Percentiles rank a stretch among this genome's conserved stretches.
Conservation (phyloP, 2,329 filamentous ascomycete genomes). For the Neobulgaria alba region DNA sequence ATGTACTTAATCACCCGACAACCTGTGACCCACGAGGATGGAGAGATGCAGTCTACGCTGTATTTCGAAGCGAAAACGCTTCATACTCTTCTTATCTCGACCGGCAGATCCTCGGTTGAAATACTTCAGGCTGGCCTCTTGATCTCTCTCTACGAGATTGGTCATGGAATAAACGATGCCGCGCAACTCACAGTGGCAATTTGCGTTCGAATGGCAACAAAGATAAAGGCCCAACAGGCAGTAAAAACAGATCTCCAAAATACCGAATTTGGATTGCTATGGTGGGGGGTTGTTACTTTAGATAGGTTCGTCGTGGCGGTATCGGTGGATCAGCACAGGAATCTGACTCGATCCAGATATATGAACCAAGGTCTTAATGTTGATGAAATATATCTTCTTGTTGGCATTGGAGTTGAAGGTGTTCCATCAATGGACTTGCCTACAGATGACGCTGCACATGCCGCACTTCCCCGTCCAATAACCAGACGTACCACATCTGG, state of each 20-base stretch:
- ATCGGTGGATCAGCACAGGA: neutral
- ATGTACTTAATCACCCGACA: conserved; percentile 14
- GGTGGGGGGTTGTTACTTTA: conserved; percentile 18
- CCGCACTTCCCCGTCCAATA: conserved; percentile 8
- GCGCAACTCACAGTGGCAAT: conserved; percentile 14
- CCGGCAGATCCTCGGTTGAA: conserved; percentile 13
- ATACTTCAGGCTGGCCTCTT: conserved; percentile 17
- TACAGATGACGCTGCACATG: conserved; percentile 12
- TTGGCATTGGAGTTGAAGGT: conserved; percentile 11
- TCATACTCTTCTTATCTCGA: conserved; percentile 9
- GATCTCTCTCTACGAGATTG: conserved; percentile 16
- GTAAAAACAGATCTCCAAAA: conserved; percentile 11
- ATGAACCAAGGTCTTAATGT: conserved; percentile 14
- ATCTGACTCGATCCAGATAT: conserved; percentile 9
- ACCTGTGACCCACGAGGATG: conserved; percentile 2
- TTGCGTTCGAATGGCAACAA: conserved; percentile 14
- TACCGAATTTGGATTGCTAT: conserved; percentile 16
- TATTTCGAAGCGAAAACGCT: conserved; percentile 17
- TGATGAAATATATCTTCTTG: conserved; percentile 15
- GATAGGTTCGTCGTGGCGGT: conserved; percentile 10
- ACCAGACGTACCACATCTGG: conserved; percentile 11
- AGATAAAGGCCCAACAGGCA: conserved; percentile 8
- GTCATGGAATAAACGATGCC: conserved; percentile 16
- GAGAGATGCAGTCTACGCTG: conserved; percentile 10
- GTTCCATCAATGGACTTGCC: conserved; percentile 14